Conservation (phyloP, 2,329 filamentous ascomycete genomes). For the Colletotrichum brevisporum region DNA sequence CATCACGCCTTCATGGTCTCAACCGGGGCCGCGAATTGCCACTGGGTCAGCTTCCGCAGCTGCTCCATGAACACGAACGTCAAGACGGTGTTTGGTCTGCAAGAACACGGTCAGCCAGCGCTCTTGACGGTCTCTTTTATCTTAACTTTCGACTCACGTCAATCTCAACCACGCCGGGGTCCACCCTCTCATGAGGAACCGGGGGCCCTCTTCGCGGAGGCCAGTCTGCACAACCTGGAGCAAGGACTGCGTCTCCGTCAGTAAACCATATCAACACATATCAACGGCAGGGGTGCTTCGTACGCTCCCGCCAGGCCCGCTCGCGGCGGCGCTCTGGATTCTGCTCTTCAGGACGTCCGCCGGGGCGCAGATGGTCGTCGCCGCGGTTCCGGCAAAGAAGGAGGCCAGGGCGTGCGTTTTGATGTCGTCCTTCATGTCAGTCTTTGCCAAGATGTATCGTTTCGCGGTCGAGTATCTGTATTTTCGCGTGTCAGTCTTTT, state of each 20-base stretch:
- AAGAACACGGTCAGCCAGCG: conserved; percentile 28
- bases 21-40: conserved; percentile 30
- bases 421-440: conserved; percentile 53
- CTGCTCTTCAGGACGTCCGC: conserved; percentile 62
- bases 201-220: conserved; percentile 54
- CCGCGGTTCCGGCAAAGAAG: conserved; percentile 59
- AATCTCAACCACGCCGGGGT: conserved; percentile 60
- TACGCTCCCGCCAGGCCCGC: conserved; percentile 31
- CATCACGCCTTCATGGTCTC: conserved; percentile 37
- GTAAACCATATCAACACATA: neutral
- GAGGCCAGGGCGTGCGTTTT: conserved; percentile 57
- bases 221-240: conserved; percentile 51
- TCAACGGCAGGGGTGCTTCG: conserved; percentile 16
- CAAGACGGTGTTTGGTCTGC: conserved; percentile 59
- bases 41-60: conserved; percentile 51
- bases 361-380: conserved; percentile 60
- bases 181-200: conserved; percentile 63
- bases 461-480: conserved; percentile 53
- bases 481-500: neutral
- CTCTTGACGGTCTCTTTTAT: conserved; percentile 34
- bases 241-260: conserved; percentile 46
- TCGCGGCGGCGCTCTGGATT: conserved; percentile 52
- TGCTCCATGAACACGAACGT: conserved; percentile 63
- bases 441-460: conserved; percentile 47
- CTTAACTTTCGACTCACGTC: conserved; percentile 47